phyloP scores from a whole-genome alignment of 2,329 filamentous ascomycete species.

The Epichloe coenophiala region DNA sequence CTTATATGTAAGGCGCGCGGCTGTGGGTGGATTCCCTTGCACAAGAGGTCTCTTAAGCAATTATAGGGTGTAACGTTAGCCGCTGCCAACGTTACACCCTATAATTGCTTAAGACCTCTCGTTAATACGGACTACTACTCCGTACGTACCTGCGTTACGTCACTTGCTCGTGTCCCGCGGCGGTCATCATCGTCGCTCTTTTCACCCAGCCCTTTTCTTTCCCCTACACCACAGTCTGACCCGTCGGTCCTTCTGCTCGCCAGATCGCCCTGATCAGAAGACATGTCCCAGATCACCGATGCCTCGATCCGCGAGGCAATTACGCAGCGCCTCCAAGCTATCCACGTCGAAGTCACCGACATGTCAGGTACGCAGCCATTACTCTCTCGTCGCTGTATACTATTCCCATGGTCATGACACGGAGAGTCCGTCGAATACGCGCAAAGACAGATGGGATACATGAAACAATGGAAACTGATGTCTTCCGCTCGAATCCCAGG shows the following conservation, averaged over 20 bases:
- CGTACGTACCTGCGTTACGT: too few species aligned
- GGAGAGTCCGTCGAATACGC: background rate
- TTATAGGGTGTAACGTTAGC: too few species aligned
- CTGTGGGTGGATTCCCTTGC: too few species aligned
- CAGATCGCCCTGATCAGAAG: background rate
- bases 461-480: background rate
- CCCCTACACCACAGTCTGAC: background rate
- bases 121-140: too few species aligned
- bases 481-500: constrained; percentile 23
- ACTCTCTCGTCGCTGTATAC: background rate
- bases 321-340: constrained; percentile 54
- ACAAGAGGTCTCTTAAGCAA: too few species aligned
- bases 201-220: background rate
- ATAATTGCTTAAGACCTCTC: too few species aligned
- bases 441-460: background rate
- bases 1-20: too few species aligned
- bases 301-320: constrained; percentile 57
- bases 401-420: too few species aligned
- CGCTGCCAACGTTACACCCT: too few species aligned
- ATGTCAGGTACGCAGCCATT: constrained; percentile 58
- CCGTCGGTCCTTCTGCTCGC: too few species aligned
- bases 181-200: background rate
- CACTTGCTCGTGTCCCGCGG: too few species aligned
- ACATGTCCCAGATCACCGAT: constrained; percentile 47
- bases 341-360: constrained; percentile 78